Base-by-base conservation (phyloP, 148 eudicot species). In the Vaccinium myrtillus region DNA sequence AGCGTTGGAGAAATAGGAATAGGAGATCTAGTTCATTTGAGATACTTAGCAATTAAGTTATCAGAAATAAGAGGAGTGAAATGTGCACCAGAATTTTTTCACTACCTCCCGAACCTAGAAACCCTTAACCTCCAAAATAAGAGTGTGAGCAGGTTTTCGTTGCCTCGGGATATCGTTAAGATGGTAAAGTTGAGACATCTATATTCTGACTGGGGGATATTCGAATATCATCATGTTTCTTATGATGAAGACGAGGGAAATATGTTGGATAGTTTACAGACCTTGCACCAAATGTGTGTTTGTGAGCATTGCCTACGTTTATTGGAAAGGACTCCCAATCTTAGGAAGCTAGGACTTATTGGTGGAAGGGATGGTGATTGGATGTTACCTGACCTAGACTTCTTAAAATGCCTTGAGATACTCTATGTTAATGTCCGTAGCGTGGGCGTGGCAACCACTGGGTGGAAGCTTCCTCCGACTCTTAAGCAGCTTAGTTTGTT, bases 131-230 rank as follows among this genome's bases (percentile, higher is more conserved):
- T 58, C 8, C 19, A 18, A 5, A 2, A 1, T 55, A 10, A 10
- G 14, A 51, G 2, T 14, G 12, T 2, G 16, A 15, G 16, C 1
- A 13, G 3, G 18, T 13, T 55, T 13, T 3, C 19, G 1, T 1
- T 75, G 30, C 79, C 79, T 32, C 5, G 0, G 15, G 10, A 2
- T 18, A 0, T 79, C 1, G 19, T 16, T 7, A 36, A 56, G 51
- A 79, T 79, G 70, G 69, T 8, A 32, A 58, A 58, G 50, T 58
- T 79, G 27, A 79, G 82, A 70, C 49, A 79, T 79, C 15, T 79
- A 3, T 53, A 36, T 19, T 6, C 0, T 48, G 18, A 43, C 18
- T 0, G 14, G 2, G 23, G 78, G n/a, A 19, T 18, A 1, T 6
- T 58, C 23, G 8, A 3, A 6, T 58, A 18, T 58, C 65, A 19